A percentile compares a stretch with the other conserved stretches of the same genome.
Conservation (phyloP, 2,329 filamentous ascomycete species). For the Ceratocystis huliohia region DNA sequence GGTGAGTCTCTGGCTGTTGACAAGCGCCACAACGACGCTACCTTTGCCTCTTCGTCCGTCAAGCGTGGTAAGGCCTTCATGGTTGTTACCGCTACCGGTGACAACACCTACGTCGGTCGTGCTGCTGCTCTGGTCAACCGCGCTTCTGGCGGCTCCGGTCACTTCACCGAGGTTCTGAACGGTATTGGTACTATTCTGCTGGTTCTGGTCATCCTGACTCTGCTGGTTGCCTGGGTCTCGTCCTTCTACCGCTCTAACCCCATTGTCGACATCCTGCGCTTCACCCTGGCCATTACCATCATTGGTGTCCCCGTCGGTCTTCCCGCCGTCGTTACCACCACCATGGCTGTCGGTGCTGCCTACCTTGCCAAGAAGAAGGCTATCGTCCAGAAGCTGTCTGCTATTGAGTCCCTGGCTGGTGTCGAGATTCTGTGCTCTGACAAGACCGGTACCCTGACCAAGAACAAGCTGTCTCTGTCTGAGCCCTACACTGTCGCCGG, state of each 20-base stretch:
- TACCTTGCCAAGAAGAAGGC: slow-evolving; percentile 88
- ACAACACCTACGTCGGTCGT: slow-evolving; percentile 81
- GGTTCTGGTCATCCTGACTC: slow-evolving; percentile 65
- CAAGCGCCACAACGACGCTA: slow-evolving; percentile 69
- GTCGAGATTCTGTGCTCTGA: slow-evolving; percentile 90
- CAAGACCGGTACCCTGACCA: slow-evolving; percentile 87
- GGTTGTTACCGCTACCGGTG: slow-evolving; percentile 71
- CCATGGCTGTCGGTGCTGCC: slow-evolving; percentile 85
- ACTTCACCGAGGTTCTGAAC: slow-evolving; percentile 86
- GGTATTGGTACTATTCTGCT: slow-evolving; percentile 72
- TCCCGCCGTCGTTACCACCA: slow-evolving; percentile 83
- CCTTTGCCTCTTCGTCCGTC: slow-evolving; percentile 75
- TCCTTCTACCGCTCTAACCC: slow-evolving; percentile 77
- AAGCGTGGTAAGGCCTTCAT: slow-evolving; percentile 83
- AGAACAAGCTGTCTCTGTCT: slow-evolving; percentile 81
- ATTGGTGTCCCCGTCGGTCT: slow-evolving; percentile 89
- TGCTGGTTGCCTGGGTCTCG: slow-evolving; percentile 72
- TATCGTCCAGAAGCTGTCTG: slow-evolving; percentile 83
- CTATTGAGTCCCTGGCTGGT: slow-evolving; percentile 83
- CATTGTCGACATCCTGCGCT: slow-evolving; percentile 68
- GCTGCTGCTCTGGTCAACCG: slow-evolving; percentile 74
- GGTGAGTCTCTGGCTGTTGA: slow-evolving; percentile 86
- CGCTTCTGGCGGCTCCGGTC: slow-evolving; percentile 60
- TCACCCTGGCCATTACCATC: slow-evolving; percentile 79
- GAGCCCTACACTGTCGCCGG: slow-evolving; percentile 75